Conservation (phyloP, 345 rosid species). For the Boechera divaricarpa region DNA sequence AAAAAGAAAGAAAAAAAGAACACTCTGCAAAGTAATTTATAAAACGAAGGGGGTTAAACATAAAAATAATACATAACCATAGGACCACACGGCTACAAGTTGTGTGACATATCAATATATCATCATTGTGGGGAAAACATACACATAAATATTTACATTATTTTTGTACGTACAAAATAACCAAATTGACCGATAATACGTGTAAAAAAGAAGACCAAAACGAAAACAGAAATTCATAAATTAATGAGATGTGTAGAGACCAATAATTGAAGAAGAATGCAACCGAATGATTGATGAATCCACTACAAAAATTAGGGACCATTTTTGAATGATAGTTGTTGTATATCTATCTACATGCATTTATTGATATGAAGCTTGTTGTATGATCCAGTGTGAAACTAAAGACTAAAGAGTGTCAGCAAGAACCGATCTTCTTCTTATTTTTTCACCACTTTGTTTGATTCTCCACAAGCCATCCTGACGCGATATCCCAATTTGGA, state of each 20-base stretch:
- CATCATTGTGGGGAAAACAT: slow-evolving; percentile 21
- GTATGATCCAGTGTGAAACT: slow-evolving; percentile 35
- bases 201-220: slow-evolving; percentile 3
- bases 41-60: slow-evolving; percentile 19
- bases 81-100: slow-evolving; percentile 41
- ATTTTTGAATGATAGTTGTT: slow-evolving; percentile 31
- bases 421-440: background rate
- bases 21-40: background rate
- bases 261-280: slow-evolving; percentile 32
- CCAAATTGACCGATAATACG: slow-evolving; percentile 5
- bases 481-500: background rate
- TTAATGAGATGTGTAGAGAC: slow-evolving; percentile 14
- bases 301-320: slow-evolving; percentile 43
- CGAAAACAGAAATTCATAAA: background rate
- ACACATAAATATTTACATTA: slow-evolving; percentile 2
- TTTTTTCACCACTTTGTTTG: slow-evolving; percentile 28
- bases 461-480: background rate
- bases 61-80: slow-evolving; percentile 6
- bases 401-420: slow-evolving; percentile 39
- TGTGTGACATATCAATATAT: background rate
- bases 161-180: background rate
- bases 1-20: background rate
- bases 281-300: slow-evolving; percentile 38
- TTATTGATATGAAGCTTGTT: slow-evolving; percentile 29
- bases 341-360: slow-evolving; percentile 39